Conservation (phyloP, 2,329 filamentous ascomycete species). For the Colletotrichum sp. region DNA sequence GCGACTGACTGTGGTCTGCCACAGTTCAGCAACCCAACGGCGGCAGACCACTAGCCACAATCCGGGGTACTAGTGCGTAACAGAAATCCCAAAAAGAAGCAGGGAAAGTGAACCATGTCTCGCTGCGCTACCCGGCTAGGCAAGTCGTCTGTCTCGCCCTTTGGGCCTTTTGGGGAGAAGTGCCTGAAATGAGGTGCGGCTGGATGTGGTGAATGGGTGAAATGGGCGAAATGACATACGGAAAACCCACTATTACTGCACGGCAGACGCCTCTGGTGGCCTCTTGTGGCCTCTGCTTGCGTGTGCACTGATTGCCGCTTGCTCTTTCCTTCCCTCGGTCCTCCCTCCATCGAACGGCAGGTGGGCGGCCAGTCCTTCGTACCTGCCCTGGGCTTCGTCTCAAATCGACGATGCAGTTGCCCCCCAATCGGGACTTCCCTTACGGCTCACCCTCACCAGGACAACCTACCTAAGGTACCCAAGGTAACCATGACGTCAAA, state of each 20-base stretch:
- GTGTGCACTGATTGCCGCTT: not conserved
- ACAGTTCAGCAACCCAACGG: not conserved
- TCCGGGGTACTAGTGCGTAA: conserved; percentile 12
- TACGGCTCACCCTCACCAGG: not conserved
- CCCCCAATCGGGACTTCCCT: not conserved
- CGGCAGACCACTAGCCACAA: conserved; percentile 14
- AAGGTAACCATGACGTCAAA: conserved; percentile 15
- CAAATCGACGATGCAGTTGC: not conserved
- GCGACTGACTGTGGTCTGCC: not conserved
- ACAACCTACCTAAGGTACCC: not conserved
- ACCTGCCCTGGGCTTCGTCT: not conserved
- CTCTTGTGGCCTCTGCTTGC: not conserved
- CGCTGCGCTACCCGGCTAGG: not conserved
- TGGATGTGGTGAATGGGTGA: not conserved
- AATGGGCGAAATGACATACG: not conserved
- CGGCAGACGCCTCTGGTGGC: not conserved
- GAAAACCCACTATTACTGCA: not conserved
- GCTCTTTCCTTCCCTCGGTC: not conserved
- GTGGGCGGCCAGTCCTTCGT: not conserved
- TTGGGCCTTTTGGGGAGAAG: not conserved
- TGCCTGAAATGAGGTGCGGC: not conserved
- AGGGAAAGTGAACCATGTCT: not conserved
- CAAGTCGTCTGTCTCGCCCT: not conserved
- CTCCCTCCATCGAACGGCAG: not conserved
- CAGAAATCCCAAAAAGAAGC: not conserved